A percentile compares a stretch with the other conserved stretches of the same genome.
These are phyloP conservation scores for Phialophora verrucosa DNA, from an alignment of 2,329 filamentous ascomycete species.

Conservation along the genomic window DNA sequence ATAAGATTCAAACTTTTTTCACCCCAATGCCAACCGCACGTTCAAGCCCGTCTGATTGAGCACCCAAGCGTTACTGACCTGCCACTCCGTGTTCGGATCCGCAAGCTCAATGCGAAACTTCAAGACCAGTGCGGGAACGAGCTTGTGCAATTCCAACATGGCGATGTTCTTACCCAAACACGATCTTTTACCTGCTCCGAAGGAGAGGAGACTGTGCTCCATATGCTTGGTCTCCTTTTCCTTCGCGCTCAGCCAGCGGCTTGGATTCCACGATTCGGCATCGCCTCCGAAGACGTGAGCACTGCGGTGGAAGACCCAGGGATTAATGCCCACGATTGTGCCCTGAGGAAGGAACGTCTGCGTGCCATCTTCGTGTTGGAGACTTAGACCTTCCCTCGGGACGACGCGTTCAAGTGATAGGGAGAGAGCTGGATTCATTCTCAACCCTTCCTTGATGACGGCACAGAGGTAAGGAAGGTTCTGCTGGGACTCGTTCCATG, in stretches of 20 bases:
- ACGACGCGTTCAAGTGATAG: conserved; percentile 47
- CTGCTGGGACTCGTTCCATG: conserved; percentile 41
- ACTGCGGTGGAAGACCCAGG: conserved; percentile 43
- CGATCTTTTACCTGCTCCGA: conserved; percentile 39
- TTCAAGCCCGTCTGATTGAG: conserved; percentile 36
- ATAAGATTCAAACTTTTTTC: not conserved
- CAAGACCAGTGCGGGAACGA: conserved; percentile 36
- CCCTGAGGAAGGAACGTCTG: conserved; percentile 38
- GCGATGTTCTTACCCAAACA: conserved; percentile 43
- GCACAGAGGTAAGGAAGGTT: conserved; percentile 45
- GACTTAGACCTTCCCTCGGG: conserved; percentile 40
- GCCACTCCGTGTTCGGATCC: conserved; percentile 29
- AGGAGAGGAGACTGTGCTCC: conserved; percentile 39
- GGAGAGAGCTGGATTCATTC: conserved; percentile 46
- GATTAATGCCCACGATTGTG: conserved; percentile 44
- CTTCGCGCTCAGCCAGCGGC: conserved; percentile 42
- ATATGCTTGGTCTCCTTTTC: conserved; percentile 37
- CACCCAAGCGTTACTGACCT: conserved; percentile 38
- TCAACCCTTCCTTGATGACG: conserved; percentile 47
- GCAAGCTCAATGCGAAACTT: conserved; percentile 35
- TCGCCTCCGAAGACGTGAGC: conserved; percentile 38
- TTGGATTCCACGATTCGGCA: conserved; percentile 40
- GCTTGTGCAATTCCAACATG: conserved; percentile 40
- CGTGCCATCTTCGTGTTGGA: conserved; percentile 41
- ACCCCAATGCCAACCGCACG: conserved; percentile 29